Base-by-base conservation (phyloP, 768 basidiomycete species). In the Russula olivacea region DNA sequence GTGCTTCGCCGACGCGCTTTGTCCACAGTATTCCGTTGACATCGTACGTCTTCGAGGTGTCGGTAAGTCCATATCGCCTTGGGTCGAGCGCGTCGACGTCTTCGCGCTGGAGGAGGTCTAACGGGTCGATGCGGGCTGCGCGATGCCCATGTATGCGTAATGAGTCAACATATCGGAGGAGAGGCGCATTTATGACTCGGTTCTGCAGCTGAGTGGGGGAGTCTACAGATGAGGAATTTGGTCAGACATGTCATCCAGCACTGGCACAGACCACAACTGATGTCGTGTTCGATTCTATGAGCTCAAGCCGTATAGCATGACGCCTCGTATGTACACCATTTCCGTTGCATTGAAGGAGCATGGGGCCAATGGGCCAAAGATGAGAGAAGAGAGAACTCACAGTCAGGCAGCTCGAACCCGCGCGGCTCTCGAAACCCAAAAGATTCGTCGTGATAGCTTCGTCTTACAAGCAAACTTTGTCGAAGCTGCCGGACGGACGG, bases 81-180 rank as follows among this genome's bases (percentile, higher is more conserved):
- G 91, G 88, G 66, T 89, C 78, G 21, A 95, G 80, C 4, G 92
- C 92, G 28, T 80, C 85, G 67, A 91, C 84, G 54, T 80, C 85
- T 68, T 93, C 91, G 17, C 93, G 84, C 58, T 90, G 86, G 34
- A 96, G 87, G 56, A 96, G 75, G 73, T 93, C 92, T 40, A 96
- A 76, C 0, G 94, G 93, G 71, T 97, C 93, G 47, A 96, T 89
- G 48, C 82, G 79, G 0, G 92, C 91, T 3, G 91, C 91, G 34
- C 91, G 83, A 69, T 93, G 92, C 0, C 88, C 89, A 66, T 93
- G 89, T 0, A 80, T 86, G n/a, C 93, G 82, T 68, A 96, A 81
- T 2, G 89, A 87, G 71, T 96, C 94, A 12, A 93, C 90, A 71
- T 93, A 95, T 38, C 94, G 88, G 49, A 95, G 76, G 19, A 97